Conservation (phyloP, 306 rosid species). For the Myrica gale region DNA sequence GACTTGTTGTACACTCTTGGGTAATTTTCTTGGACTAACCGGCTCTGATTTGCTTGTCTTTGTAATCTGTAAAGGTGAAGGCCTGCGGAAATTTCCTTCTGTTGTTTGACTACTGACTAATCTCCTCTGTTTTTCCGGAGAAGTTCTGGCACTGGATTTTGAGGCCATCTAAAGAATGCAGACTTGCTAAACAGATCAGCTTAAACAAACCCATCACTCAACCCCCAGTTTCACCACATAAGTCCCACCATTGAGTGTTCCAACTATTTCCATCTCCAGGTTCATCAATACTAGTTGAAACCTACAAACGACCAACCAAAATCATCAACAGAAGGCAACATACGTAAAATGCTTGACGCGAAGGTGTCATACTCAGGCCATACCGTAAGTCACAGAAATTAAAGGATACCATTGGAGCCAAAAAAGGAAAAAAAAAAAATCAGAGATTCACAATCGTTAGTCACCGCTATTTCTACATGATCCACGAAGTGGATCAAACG, state of each 20-base stretch:
- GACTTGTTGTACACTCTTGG: conserved; percentile 29
- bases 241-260: conserved; percentile 36
- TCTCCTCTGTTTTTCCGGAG: conserved; percentile 31
- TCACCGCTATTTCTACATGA: neutral
- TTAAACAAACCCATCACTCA: conserved; percentile 34
- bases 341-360: neutral
- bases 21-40: conserved; percentile 33
- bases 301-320: conserved; percentile 26
- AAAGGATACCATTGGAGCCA: neutral
- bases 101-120: conserved; percentile 30
- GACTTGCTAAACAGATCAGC: conserved; percentile 20
- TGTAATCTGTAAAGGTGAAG: conserved; percentile 35
- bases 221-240: conserved; percentile 25
- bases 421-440: neutral
- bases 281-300: conserved; percentile 21
- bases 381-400: neutral
- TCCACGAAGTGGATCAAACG: neutral
- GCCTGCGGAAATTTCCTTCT: conserved; percentile 34
- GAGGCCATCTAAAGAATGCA: conserved; percentile 34
- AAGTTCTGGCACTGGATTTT: conserved; percentile 34
- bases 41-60: conserved; percentile 44
- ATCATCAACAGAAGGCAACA: conserved; percentile 8
- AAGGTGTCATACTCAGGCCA: neutral
- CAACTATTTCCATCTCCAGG: conserved; percentile 34
- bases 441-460: neutral